A percentile compares a stretch with the other conserved stretches of the same genome.
Conservation (phyloP, 2,329 filamentous ascomycete species). For the Nothopassalora personata region DNA sequence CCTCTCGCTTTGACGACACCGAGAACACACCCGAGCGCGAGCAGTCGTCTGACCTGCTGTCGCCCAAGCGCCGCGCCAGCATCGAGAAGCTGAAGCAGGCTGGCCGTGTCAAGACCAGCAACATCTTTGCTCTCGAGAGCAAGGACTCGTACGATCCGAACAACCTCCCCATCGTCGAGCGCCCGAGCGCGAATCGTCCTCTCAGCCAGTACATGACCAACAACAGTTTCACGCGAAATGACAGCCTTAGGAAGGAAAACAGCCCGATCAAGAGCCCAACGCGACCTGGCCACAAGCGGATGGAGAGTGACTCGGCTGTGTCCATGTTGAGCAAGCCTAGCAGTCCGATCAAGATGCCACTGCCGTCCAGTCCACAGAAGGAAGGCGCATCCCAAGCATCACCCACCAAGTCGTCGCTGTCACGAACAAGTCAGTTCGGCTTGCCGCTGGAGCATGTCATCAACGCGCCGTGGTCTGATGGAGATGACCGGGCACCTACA, state of each 20-base stretch:
- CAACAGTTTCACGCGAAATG: conserved; percentile 61
- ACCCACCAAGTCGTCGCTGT: conserved; percentile 85
- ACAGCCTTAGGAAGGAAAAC: conserved; percentile 41
- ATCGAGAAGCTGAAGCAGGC: conserved; percentile 94
- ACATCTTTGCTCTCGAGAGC: conserved; percentile 88
- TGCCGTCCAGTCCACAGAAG: conserved; percentile 39
- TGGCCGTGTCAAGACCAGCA: conserved; percentile 96
- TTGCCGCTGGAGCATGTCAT: conserved; percentile 42
- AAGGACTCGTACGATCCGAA: conserved; percentile 89
- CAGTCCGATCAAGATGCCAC: conserved; percentile 23
- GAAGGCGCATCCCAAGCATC: conserved; percentile 65
- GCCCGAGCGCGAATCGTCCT: conserved; percentile 61
- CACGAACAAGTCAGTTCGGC: conserved; percentile 55
- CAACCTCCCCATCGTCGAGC: conserved; percentile 69
- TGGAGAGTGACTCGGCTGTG: conserved; percentile 57
- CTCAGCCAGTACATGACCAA: conserved; percentile 59
- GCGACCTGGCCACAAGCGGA: conserved; percentile 35
- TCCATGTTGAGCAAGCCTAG: conserved; percentile 52
- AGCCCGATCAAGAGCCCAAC: conserved; percentile 30
- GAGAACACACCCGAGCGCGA: conserved; percentile 61
- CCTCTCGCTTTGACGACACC: conserved; percentile 52
- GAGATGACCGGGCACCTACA: conserved; percentile 55
- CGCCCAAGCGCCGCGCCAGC: conserved; percentile 68
- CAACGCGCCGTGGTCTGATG: conserved; percentile 55
- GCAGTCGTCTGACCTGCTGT: conserved; percentile 58